Conservation (phyloP, 164 flowering plant species). For the Protea cynaroides region DNA sequence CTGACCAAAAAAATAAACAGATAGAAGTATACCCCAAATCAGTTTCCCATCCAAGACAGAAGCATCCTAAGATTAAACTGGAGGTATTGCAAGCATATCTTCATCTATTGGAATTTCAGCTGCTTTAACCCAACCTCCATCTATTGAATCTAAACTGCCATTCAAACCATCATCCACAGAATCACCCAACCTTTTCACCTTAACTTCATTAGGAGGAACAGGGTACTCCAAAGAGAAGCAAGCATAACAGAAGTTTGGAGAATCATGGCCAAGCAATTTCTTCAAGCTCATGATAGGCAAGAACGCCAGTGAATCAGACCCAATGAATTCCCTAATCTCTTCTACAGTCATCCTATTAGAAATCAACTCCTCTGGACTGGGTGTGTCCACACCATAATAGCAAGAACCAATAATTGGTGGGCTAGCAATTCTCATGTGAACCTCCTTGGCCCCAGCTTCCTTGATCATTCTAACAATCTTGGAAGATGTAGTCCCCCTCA, state of each 20-base stretch:
- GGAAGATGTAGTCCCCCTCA: conserved; percentile 82
- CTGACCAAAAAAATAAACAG: not conserved
- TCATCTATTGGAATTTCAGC: conserved; percentile 7
- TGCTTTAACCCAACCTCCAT: conserved; percentile 38
- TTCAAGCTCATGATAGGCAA: conserved; percentile 54
- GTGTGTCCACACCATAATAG: conserved; percentile 89
- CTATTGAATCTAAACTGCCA: conserved; percentile 42
- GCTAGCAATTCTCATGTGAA: conserved; percentile 92
- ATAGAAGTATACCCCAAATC: not conserved
- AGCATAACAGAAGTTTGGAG: conserved; percentile 64
- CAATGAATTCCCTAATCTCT: conserved; percentile 64
- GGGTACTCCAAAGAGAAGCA: conserved; percentile 87
- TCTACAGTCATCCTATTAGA: conserved; percentile 72
- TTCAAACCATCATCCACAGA: conserved; percentile 54
- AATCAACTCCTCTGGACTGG: conserved; percentile 71
- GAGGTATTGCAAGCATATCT: too few relatives aligned
- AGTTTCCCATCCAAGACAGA: not conserved
- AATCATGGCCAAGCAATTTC: conserved; percentile 42
- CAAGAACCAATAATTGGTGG: conserved; percentile 87
- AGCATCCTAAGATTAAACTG: not conserved
- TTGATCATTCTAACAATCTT: conserved; percentile 80
- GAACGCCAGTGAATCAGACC: conserved; percentile 81
- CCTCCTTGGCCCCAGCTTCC: conserved; percentile 91
- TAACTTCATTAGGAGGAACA: conserved; percentile 54
- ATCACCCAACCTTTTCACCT: conserved; percentile 60